These are phyloP conservation scores for Tricholoma terreum DNA, from an alignment of 768 basidiomycete genomes.

Conservation along the genomic window DNA sequence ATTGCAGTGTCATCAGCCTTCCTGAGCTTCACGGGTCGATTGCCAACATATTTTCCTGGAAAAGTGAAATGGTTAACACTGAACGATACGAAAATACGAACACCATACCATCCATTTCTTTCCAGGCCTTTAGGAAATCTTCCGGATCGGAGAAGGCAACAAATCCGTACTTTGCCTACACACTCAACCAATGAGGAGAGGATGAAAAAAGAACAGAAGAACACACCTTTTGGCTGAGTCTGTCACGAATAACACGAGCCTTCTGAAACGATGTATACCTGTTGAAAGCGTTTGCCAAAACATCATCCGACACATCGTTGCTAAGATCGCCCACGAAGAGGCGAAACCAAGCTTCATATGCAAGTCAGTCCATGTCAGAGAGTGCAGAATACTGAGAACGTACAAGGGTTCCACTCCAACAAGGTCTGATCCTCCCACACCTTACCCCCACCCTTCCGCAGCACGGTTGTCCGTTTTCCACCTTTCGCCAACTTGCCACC, in stretches of 20 bases:
- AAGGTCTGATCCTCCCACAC: slow-evolving; percentile 98
- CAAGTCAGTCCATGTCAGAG: slow-evolving; percentile 8
- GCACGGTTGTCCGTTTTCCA: slow-evolving; percentile 88
- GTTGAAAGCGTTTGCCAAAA: slow-evolving; percentile 88
- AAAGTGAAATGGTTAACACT: slow-evolving; percentile 6
- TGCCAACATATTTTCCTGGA: slow-evolving; percentile 93
- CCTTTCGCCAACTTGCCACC: slow-evolving; percentile 87
- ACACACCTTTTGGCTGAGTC: slow-evolving; percentile 86
- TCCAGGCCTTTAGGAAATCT: slow-evolving; percentile 98
- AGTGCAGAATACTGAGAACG: slow-evolving; percentile 29
- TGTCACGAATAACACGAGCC: slow-evolving; percentile 92
- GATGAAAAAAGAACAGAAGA: background rate
- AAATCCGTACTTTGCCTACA: slow-evolving; percentile 93
- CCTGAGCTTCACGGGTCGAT: slow-evolving; percentile 93
- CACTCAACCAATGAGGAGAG: slow-evolving; percentile 1
- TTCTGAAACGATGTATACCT: slow-evolving; percentile 93
- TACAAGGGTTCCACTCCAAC: slow-evolving; percentile 96
- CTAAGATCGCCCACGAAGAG: slow-evolving; percentile 97
- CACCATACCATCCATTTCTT: slow-evolving; percentile 93
- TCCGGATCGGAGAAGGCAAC: slow-evolving; percentile 98
- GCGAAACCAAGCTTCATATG: slow-evolving; percentile 83
- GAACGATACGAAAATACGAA: background rate
- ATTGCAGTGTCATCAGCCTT: slow-evolving; percentile 89
- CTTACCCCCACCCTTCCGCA: slow-evolving; percentile 94
- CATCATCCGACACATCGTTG: slow-evolving; percentile 97